Evolutionary conservation across 192 early-diverging fungal genomes (phyloP).

Genomic region (Funneliformis geosporum): DNA sequence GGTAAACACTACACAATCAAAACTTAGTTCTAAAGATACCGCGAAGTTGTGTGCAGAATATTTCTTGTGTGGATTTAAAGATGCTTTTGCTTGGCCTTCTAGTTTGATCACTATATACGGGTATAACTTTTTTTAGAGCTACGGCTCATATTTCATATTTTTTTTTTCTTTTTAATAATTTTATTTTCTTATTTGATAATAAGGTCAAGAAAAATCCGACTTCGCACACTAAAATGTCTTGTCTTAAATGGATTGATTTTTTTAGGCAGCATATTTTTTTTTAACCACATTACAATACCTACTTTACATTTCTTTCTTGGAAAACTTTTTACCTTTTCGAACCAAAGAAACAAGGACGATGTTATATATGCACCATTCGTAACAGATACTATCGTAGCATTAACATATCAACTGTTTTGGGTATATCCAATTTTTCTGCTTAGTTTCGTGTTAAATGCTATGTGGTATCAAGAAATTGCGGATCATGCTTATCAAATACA

Average conservation of each 20-base stretch:
- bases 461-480: constrained; percentile 63
- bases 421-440: constrained; percentile 55
- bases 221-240: constrained; percentile 44
- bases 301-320: constrained; percentile 26
- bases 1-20: background rate
- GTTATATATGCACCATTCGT: constrained; percentile 14
- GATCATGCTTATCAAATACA: constrained; percentile 49
- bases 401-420: constrained; percentile 53
- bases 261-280: constrained; percentile 53
- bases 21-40: constrained; percentile 19
- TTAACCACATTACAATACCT: constrained; percentile 40
- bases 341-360: background rate
- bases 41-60: constrained; percentile 8
- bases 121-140: constrained; percentile 28
- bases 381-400: constrained; percentile 27
- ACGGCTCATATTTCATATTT: background rate
- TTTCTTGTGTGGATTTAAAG: constrained; percentile 31
- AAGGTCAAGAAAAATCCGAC: constrained; percentile 52
- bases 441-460: constrained; percentile 52
- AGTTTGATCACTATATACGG: constrained; percentile 52
- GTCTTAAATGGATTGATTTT: constrained; percentile 56
- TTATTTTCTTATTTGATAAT: constrained; percentile 32
- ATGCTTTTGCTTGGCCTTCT: constrained; percentile 49
- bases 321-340: background rate
- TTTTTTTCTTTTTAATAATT: constrained; percentile 41